Base-by-base conservation (phyloP, 2,329 filamentous ascomycete genomes). In the Pseudogymnoascus sp. region DNA sequence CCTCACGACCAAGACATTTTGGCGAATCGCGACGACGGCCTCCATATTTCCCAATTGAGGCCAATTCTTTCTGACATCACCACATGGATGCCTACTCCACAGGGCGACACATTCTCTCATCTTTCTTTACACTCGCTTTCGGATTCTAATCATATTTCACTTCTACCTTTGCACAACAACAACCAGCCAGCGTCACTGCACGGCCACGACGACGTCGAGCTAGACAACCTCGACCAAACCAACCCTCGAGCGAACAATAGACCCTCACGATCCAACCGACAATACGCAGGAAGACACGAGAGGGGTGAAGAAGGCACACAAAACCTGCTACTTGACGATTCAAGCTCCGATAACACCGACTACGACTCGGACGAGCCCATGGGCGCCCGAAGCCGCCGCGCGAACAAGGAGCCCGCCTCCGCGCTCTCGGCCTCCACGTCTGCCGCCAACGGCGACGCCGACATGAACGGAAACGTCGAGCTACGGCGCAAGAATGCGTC, bases 401-500 rank as follows among this genome's bases (percentile, higher is more conserved):
- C 67, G 60, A 68, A 67, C 63, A 64, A 69, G 53, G 67, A 66
- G 67, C 69, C 67, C 64, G 67, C 64, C 53, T 62, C 21, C 33
- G 38, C 62, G 44, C 42, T 62, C 59, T 72, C 70, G 31, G 66
- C 69, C 65, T 70, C 68, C 53, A 56, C 66, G 6, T 63, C 66
- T 6, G 66, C 65, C 64, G 62, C 66, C 28, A 70, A 70, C 67
- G 69, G 68, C 64, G 70, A 65, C 62, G 50, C 28, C n/a, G 59
- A 62, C 40, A 59, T 44, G 63, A 50, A 56, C 10, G 88, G 88
- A 82, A 86, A 82, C 69, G 79, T 90, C 65, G 89, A 91, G 75
- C 82, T 90, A 73, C 82, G 90, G 70, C 86, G 89, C 71, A 93
- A 91, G 73, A 82, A 82, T 72, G 78, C 80, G 40, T 76, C 76